phyloP scores from a whole-genome alignment of 192 early-diverging fungal species.

The Coemansia sp. region DNA sequence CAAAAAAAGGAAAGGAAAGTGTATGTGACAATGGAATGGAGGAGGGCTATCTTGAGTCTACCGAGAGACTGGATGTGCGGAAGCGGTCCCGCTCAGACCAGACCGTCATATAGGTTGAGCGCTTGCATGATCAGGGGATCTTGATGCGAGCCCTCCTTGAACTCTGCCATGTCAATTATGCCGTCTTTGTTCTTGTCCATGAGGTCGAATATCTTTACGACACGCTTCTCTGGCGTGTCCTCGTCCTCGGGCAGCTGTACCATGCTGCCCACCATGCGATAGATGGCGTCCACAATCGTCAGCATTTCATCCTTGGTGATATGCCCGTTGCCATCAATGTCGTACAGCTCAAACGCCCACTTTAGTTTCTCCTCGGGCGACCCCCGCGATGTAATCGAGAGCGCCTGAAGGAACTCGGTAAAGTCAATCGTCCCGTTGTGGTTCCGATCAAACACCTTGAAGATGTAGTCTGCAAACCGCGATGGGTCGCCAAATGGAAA shows the following conservation, averaged over 20 bases:
- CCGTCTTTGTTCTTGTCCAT: conserved; percentile 93
- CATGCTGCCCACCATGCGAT: conserved; percentile 91
- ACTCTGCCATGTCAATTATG: conserved; percentile 77
- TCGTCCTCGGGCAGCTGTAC: conserved; percentile 87
- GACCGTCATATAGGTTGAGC: conserved; percentile 79
- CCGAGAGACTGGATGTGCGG: not conserved
- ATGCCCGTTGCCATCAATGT: conserved; percentile 84
- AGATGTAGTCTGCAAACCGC: conserved; percentile 85
- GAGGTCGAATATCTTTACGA: conserved; percentile 83
- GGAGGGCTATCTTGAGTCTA: not conserved
- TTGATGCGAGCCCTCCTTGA: conserved; percentile 80
- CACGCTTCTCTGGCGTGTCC: conserved; percentile 86
- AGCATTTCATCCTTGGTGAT: conserved; percentile 90
- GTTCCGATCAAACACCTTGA: conserved; percentile 88
- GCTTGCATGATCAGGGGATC: conserved; percentile 87
- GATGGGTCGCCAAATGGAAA: conserved; percentile 96
- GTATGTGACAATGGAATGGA: not conserved
- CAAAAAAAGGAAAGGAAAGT: not conserved
- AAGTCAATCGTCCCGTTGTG: conserved; percentile 89
- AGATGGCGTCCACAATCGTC: conserved; percentile 89
- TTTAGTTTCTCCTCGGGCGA: conserved; percentile 79
- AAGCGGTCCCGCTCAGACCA: conserved; percentile 57
- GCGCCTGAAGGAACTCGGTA: conserved; percentile 84
- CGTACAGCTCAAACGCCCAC: conserved; percentile 88
- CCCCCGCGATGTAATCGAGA: conserved; percentile 82